Evolutionary conservation across 2,329 filamentous ascomycete species (phyloP).

Genomic region (Pleoardoris graminearum): DNA sequence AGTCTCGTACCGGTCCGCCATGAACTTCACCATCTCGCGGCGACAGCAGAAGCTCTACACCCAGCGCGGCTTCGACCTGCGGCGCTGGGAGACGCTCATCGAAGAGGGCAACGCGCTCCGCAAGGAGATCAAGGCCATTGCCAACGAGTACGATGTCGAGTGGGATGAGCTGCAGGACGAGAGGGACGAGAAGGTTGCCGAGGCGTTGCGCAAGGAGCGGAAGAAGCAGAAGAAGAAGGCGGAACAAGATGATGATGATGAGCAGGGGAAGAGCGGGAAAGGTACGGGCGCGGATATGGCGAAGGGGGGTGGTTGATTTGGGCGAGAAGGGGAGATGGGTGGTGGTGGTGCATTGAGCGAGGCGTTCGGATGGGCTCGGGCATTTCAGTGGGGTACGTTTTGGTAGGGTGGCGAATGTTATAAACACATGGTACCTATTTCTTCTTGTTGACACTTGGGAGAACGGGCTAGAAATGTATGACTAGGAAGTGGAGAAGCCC

Average conservation of each 20-base stretch:
- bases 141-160: slow-evolving; percentile 85
- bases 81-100: slow-evolving; percentile 76
- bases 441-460: too few relatives aligned
- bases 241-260: slow-evolving; percentile 40
- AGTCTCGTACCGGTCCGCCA: slow-evolving; percentile 80
- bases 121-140: slow-evolving; percentile 77
- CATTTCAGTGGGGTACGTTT: too few relatives aligned
- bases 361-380: too few relatives aligned
- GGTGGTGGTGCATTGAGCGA: too few relatives aligned
- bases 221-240: slow-evolving; percentile 42
- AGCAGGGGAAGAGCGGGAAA: slow-evolving; percentile 17
- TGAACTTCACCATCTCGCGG: slow-evolving; percentile 82
- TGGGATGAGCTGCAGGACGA: slow-evolving; percentile 81
- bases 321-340: too few relatives aligned
- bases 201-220: slow-evolving; percentile 57
- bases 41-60: slow-evolving; percentile 79
- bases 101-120: slow-evolving; percentile 78
- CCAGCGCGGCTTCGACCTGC: slow-evolving; percentile 72
- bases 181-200: slow-evolving; percentile 62
- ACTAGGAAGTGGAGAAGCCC: too few relatives aligned
- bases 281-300: background rate
- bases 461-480: too few relatives aligned
- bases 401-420: background rate
- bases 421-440: background rate
- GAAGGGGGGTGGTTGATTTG: background rate